Evolutionary conservation across 495 filamentous ascomycete genomes (phyloP), one percentile per base, ranked within the genome.

Genomic region (Xylaria bambusicola): DNA sequence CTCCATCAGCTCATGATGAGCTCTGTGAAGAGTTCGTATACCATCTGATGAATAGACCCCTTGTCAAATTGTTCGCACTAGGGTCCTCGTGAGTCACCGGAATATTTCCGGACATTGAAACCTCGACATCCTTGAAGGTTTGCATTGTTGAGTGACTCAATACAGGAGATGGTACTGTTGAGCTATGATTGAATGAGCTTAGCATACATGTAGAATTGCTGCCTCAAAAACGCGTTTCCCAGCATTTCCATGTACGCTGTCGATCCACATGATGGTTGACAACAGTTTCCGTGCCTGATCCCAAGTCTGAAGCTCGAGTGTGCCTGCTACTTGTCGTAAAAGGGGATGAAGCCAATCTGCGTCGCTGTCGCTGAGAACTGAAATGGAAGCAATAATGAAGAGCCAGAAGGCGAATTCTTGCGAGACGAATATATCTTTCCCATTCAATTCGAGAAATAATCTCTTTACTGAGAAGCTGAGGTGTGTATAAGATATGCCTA

Each of bases 211-310:
- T 33, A 33, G 31, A 6, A 51, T 18, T 21, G 29, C 29, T 3
- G 48, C 18, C 7, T 58, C 40, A 52, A 61, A 64, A 6, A 48
- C 20, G 0, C 36, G 18, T 55, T 65, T 56, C 21, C 71, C 70
- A 40, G 41, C 47, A 51, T 65, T 57, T 20, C 74, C 69, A 56
- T 73, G 65, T n/a, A 74, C 31, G 10, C 72, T 21, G 33, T 50
- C 60, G 51, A 73, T 71, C 71, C 73, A 76, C 56, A 71, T 31
- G 20, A 73, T 59, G 33, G 45, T 52, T 15, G 47, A 60, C 56
- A 76, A 12, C 23, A 64, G 17, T 21, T 26, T 20, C n/a, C 49
- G 33, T 20, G 26, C 20, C 20, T 38, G 49, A 2, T 13, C 17
- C 49, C 49, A 52, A 4, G 3, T 17, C 20, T 23, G 6, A 6